Percentiles rank a stretch among this genome's conserved stretches.
Evolutionary conservation across 768 basidiomycete species (phyloP).

Genomic region (Podaxis sp.): DNA sequence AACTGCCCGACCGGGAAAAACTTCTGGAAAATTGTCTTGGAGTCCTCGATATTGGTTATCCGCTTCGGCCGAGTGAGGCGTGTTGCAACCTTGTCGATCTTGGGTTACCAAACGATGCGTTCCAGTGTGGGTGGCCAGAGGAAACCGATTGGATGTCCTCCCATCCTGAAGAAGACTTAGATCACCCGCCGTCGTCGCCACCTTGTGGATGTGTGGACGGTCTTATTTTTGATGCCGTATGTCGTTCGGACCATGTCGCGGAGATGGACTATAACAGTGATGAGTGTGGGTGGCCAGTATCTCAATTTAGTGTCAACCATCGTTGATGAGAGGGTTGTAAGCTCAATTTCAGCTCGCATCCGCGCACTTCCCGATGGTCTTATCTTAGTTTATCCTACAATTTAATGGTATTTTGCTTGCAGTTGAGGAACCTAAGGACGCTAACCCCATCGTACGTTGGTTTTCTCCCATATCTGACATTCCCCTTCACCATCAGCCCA

Average conservation of each 20-base stretch:
- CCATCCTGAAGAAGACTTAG: not conserved
- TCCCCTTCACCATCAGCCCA: not conserved
- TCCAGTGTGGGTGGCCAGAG: not conserved
- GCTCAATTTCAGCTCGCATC: too few species aligned
- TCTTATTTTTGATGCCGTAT: too few species aligned
- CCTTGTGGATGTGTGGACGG: too few species aligned
- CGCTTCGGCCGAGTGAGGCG: constrained; percentile 1
- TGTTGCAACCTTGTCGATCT: not conserved
- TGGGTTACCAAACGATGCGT: not conserved
- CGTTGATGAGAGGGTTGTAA: too few species aligned
- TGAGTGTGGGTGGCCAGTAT: too few species aligned
- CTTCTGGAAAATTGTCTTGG: constrained; percentile 1
- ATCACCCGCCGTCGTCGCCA: not conserved
- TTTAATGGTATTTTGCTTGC: not conserved
- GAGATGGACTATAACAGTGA: too few species aligned
- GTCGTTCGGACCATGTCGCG: too few species aligned
- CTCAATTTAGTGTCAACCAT: too few species aligned
- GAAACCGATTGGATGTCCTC: not conserved
- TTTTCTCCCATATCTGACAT: not conserved
- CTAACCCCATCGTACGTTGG: not conserved
- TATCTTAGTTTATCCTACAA: too few species aligned
- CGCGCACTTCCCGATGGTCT: too few species aligned
- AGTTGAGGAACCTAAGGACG: not conserved
- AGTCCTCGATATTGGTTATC: not conserved
- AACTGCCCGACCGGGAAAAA: not conserved